A percentile compares a stretch with the other conserved stretches of the same genome.
phyloP scores from a whole-genome alignment of 495 filamentous ascomycete genomes.

The Penicillium waksmanii region DNA sequence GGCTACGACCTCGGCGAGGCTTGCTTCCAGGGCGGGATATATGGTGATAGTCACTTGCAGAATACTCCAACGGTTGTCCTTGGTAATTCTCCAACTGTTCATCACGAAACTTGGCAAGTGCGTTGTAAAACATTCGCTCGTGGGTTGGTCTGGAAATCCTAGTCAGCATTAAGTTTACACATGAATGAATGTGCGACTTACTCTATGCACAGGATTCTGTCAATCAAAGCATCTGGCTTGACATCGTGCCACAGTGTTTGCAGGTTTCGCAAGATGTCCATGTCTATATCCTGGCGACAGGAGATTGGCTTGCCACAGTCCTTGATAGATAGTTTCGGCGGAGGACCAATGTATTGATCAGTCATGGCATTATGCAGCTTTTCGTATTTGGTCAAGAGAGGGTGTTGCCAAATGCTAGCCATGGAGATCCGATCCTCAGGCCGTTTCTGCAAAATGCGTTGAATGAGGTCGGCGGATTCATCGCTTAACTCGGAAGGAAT shows the following conservation, averaged over 20 bases:
- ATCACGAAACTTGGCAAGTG: slow-evolving; percentile 78
- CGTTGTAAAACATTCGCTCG: slow-evolving; percentile 88
- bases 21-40: slow-evolving; percentile 49
- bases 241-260: slow-evolving; percentile 86
- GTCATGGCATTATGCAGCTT: slow-evolving; percentile 56
- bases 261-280: slow-evolving; percentile 79
- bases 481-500: slow-evolving; percentile 68
- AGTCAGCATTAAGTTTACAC: neutral
- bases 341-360: slow-evolving; percentile 55
- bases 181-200: slow-evolving; percentile 46
- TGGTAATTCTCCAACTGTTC: slow-evolving; percentile 83
- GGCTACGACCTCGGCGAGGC: slow-evolving; percentile 23
- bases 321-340: slow-evolving; percentile 51
- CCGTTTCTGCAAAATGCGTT: slow-evolving; percentile 70
- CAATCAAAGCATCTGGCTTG: slow-evolving; percentile 68
- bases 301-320: slow-evolving; percentile 59
- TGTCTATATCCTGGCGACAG: slow-evolving; percentile 66
- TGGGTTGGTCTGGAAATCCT: slow-evolving; percentile 66
- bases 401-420: slow-evolving; percentile 79
- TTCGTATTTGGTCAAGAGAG: slow-evolving; percentile 80
- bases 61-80: slow-evolving; percentile 70
- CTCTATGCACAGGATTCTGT: slow-evolving; percentile 67
- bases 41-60: slow-evolving; percentile 87
- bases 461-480: slow-evolving; percentile 80
- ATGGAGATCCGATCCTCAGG: slow-evolving; percentile 78